Base-by-base conservation (phyloP, 768 basidiomycete species). In the Suillus luteus region DNA sequence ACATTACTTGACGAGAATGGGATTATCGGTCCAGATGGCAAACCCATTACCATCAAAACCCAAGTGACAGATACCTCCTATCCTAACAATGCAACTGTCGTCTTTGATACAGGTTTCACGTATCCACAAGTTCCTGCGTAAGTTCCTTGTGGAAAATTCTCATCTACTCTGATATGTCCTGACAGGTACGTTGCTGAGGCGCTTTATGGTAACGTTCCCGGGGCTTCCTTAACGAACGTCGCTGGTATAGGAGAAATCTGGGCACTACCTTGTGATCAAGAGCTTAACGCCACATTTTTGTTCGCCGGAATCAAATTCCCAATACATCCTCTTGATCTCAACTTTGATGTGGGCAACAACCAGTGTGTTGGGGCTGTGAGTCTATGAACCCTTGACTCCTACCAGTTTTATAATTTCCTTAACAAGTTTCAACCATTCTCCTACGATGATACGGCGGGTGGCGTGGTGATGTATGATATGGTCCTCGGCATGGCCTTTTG, bases 401-500 rank as follows among this genome's bases (percentile, higher is more conserved):
- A 6, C 3, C 58, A 52, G 59, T 35, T 55, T 66, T 43, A 27
- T 44, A 46, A 59, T 22, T 62, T 1, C 33, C 49, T 17, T 22
- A 31, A 24, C 63, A 54, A 90, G 89, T 92, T 91, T 77, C 90
- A 91, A 67, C 89, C 90, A 7, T 83, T 85, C 49, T 81, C 83
- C 9, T 84, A 81, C 55, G 78, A 82, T 57, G 78, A 82, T 35
- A 79, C 73, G 35, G 15, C 62, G 1, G 35, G 31, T 0, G 49
- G 51, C 9, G 43, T 63, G 1, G 60, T 67, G 33, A 15, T 62
- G 46, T 91, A 81, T 65, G 89, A 91, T 69, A 82, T 88, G 72
- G 82, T 91, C 52, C 78, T 91, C 52, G 90, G 90, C 62, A 91
- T 91, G 87, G 81, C 84, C 10, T 91, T 90, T 76, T 73, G 88